Conservation (phyloP, 176 grass and related monocot species). For the Hsuehochloa calcarea region DNA sequence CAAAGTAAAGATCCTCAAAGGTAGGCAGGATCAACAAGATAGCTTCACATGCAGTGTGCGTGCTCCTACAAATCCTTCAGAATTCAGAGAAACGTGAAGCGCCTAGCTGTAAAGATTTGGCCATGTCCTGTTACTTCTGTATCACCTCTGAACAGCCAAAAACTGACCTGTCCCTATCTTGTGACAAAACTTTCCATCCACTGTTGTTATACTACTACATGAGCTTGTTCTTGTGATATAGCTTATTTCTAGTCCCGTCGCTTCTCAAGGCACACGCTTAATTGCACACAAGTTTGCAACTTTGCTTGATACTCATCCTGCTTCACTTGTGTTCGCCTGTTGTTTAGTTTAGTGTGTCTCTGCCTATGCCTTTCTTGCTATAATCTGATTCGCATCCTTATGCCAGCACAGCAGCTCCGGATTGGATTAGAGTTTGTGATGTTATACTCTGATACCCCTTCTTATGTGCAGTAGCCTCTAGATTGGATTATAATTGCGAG, state of each 20-base stretch:
- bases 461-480: no score
- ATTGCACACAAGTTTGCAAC: background rate
- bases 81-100: conserved; percentile 20
- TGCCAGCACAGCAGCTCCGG: no score
- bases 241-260: background rate
- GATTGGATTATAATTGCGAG: no score
- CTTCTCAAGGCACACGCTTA: background rate
- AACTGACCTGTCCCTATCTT: background rate
- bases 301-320: background rate
- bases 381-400: no score
- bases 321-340: background rate
- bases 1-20: conserved; percentile 11
- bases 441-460: no score
- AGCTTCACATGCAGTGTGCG: background rate
- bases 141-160: background rate
- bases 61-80: background rate
- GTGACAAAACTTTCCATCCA: background rate
- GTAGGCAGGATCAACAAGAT: conserved; percentile 6
- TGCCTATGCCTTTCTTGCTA: background rate
- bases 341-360: background rate
- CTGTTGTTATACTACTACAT: background rate
- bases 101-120: background rate
- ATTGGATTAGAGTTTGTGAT: no score
- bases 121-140: background rate
- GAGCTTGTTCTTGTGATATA: background rate